These are phyloP conservation scores for Candida frijolesensis DNA, from an alignment of 1,139 yeast species.

Conservation along the genomic window DNA sequence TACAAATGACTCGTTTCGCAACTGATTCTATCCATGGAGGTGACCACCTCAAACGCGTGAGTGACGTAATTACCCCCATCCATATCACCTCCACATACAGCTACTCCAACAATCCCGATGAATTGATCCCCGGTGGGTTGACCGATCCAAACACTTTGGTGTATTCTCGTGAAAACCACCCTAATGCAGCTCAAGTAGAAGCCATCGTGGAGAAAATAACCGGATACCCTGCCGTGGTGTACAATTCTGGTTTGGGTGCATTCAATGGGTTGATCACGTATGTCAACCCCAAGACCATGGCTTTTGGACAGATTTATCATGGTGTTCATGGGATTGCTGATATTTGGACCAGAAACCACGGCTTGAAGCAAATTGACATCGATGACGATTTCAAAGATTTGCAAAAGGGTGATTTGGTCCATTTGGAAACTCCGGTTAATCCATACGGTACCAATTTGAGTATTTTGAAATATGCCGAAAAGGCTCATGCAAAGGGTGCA, in stretches of 20 bases:
- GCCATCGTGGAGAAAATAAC: constrained; percentile 61
- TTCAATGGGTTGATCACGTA: constrained; percentile 74
- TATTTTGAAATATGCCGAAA: constrained; percentile 59
- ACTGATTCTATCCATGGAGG: constrained; percentile 67
- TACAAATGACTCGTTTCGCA: constrained; percentile 44
- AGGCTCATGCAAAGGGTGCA: constrained; percentile 75
- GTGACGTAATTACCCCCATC: constrained; percentile 78
- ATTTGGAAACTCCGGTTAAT: constrained; percentile 85
- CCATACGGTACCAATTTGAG: constrained; percentile 77
- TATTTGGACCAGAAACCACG: constrained; percentile 62
- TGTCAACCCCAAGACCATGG: constrained; percentile 72
- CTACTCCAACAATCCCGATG: constrained; percentile 60
- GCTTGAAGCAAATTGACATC: constrained; percentile 54
- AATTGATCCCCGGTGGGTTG: constrained; percentile 41
- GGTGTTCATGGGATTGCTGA: constrained; percentile 76
- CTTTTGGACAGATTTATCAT: constrained; percentile 82
- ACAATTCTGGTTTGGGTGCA: constrained; percentile 80
- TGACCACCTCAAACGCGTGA: constrained; percentile 43
- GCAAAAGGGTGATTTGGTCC: constrained; percentile 72
- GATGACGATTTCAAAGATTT: constrained; percentile 51
- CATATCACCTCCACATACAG: constrained; percentile 78
- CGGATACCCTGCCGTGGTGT: constrained; percentile 58
- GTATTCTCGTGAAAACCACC: constrained; percentile 77
- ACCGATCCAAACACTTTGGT: constrained; percentile 21
- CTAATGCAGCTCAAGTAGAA: constrained; percentile 70